Evolutionary conservation across 1,284 basidiomycete species (phyloP).

Genomic region (Fistulina hepatica): DNA sequence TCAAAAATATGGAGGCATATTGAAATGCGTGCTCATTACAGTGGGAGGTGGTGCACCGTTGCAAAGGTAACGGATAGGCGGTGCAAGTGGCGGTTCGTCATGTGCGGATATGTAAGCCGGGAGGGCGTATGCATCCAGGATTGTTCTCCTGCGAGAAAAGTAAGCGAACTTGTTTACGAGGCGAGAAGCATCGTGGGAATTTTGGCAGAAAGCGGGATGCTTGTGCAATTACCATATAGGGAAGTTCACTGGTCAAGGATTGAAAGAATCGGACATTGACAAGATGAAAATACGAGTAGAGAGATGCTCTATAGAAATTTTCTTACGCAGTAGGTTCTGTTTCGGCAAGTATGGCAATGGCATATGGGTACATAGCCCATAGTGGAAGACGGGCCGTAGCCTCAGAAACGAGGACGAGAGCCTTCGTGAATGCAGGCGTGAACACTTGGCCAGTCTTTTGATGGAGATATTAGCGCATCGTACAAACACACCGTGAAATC

Average conservation of each 20-base stretch:
- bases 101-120: slow-evolving; percentile 37
- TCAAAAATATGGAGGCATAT: slow-evolving; percentile 1
- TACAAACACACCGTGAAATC: neutral
- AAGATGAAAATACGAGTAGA: neutral
- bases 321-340: slow-evolving; percentile 38
- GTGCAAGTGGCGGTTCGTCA: slow-evolving; percentile 25
- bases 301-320: slow-evolving; percentile 2
- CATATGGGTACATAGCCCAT: slow-evolving; percentile 41
- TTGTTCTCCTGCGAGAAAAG: slow-evolving; percentile 27
- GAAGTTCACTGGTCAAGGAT: too few species aligned
- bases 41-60: slow-evolving; percentile 19
- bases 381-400: slow-evolving; percentile 37
- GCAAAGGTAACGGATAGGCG: slow-evolving; percentile 46
- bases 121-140: slow-evolving; percentile 45
- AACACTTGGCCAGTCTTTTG: slow-evolving; percentile 44
- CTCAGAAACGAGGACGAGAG: slow-evolving; percentile 44
- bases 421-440: slow-evolving; percentile 35
- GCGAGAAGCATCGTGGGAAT: too few species aligned
- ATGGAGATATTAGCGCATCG: neutral
- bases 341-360: slow-evolving; percentile 29
- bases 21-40: neutral
- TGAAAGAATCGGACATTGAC: too few species aligned
- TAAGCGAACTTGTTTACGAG: too few species aligned
- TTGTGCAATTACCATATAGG: too few species aligned
- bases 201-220: too few species aligned